These are phyloP conservation scores for Pseudonectria buxi DNA, from an alignment of 2,329 filamentous ascomycete genomes.

Conservation along the genomic window DNA sequence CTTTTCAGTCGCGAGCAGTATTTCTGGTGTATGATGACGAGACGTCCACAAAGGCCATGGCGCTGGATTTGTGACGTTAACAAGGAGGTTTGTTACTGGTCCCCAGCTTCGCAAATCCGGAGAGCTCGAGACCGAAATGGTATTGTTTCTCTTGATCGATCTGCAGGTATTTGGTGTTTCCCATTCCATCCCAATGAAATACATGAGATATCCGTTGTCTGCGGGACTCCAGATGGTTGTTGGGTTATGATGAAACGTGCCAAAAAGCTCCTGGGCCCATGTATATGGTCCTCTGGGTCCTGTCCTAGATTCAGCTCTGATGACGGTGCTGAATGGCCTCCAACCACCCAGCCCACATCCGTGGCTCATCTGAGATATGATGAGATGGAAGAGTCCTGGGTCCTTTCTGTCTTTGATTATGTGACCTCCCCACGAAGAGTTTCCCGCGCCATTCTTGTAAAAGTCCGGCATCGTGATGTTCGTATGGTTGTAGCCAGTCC, in stretches of 20 bases:
- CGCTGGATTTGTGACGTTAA: constrained; percentile 30
- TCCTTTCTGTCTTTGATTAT: constrained; percentile 34
- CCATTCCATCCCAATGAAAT: constrained; percentile 30
- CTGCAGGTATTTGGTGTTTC: constrained; percentile 1
- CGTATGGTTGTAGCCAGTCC: constrained; percentile 38
- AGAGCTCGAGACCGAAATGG: constrained; percentile 15
- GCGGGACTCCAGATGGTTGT: constrained; percentile 33
- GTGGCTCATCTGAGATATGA: constrained; percentile 34
- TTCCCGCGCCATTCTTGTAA: constrained; percentile 17
- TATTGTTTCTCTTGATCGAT: constrained; percentile 2
- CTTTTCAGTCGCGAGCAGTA: constrained; percentile 29
- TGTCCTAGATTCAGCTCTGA: constrained; percentile 32
- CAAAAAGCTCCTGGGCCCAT: constrained; percentile 30
- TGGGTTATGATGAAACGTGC: constrained; percentile 36
- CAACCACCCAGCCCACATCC: constrained; percentile 36
- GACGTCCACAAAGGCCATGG: constrained; percentile 28
- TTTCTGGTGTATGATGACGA: constrained; percentile 19
- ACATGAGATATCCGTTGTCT: constrained; percentile 33
- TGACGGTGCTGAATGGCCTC: constrained; percentile 34
- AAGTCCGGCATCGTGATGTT: constrained; percentile 3
- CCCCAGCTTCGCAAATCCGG: constrained; percentile 1
- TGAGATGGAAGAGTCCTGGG: constrained; percentile 32
- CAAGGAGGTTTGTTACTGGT: neutral
- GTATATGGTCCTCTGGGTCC: constrained; percentile 35
- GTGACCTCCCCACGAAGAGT: constrained; percentile 38